Percentiles rank a stretch among this genome's conserved stretches.
phyloP scores from a whole-genome alignment of 495 filamentous ascomycete species.

The Aspergillus indologenus region DNA sequence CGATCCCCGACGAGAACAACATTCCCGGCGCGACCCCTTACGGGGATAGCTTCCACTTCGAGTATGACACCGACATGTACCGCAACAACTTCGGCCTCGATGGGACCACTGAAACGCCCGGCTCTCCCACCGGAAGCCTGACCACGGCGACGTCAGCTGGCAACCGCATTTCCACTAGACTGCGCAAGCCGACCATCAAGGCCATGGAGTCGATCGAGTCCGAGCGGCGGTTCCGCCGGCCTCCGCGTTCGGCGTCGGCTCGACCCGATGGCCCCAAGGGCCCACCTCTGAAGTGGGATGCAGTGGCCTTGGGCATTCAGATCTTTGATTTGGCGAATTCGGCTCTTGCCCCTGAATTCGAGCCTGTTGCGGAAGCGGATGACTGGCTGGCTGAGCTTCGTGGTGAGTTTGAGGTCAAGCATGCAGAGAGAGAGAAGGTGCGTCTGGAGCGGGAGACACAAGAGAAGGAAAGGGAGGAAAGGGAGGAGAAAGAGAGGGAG shows the following conservation, averaged over 20 bases:
- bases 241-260: conserved; percentile 8
- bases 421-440: conserved; percentile 1
- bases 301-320: conserved; percentile 17
- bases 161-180: conserved; percentile 30
- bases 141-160: conserved; percentile 24
- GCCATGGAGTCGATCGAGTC: conserved; percentile 40
- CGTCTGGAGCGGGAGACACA: background rate
- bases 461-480: background rate
- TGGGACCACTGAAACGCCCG: conserved; percentile 24
- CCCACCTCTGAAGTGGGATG: conserved; percentile 6
- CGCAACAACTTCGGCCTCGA: conserved; percentile 26
- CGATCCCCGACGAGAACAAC: conserved; percentile 10
- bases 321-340: conserved; percentile 28
- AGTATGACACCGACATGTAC: conserved; percentile 25
- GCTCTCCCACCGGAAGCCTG: conserved; percentile 28
- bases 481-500: conserved; percentile 7
- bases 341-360: conserved; percentile 26
- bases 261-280: conserved; percentile 8
- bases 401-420: conserved; percentile 16
- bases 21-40: conserved; percentile 14
- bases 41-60: conserved; percentile 16
- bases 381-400: conserved; percentile 20
- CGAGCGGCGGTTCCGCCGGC: conserved; percentile 23
- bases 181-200: conserved; percentile 39
- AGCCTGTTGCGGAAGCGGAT: conserved; percentile 17